Evolutionary conservation across 306 rosid species (phyloP), one percentile per base, ranked within the genome.

Genomic region (Pyrus communis): DNA sequence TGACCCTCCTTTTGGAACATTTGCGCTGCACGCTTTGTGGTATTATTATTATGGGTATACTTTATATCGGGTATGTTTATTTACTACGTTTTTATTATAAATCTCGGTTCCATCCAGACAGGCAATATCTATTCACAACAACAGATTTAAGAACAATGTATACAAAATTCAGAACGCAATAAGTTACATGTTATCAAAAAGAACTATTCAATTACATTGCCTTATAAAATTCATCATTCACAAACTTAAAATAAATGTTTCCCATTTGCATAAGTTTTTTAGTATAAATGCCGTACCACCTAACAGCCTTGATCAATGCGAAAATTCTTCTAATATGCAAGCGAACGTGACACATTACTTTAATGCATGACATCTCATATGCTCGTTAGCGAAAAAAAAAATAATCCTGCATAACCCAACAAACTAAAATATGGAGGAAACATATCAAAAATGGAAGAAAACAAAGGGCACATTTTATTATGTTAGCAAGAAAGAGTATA

Each of bases 71-170:
- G 81, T 83, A 80, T 69, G 85, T 74, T 78, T 80, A 58, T 57
- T 38, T 79, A 30, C 73, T 51, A 9, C 18, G 49, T 69, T 38
- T 85, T 65, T 65, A 83, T 78, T 69, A 54, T 68, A 57, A 30
- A 73, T 22, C 82, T 82, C 67, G 84, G 93, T 75, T 65, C 65
- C 82, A 83, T 69, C 77, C 65, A 68, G 61, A 76, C 62, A 70
- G 58, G 49, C 79, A 73, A 57, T 64, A 81, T 22, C 33, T 60
- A 60, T 49, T 72, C 25, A 71, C 17, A 84, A 82, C 35, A 74
- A 25, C 51, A 72, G 78, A 76, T 76, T 77, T 40, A 62, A 64
- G 69, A 80, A 62, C 49, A 69, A 68, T 18, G 66, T 68, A 80
- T 30, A 77, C 64, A 80, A 54, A 61, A 27, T 28, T 51, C 40